Evolutionary conservation across 2,329 filamentous ascomycete genomes (phyloP).

Genomic region (Ilyonectria destructans): DNA sequence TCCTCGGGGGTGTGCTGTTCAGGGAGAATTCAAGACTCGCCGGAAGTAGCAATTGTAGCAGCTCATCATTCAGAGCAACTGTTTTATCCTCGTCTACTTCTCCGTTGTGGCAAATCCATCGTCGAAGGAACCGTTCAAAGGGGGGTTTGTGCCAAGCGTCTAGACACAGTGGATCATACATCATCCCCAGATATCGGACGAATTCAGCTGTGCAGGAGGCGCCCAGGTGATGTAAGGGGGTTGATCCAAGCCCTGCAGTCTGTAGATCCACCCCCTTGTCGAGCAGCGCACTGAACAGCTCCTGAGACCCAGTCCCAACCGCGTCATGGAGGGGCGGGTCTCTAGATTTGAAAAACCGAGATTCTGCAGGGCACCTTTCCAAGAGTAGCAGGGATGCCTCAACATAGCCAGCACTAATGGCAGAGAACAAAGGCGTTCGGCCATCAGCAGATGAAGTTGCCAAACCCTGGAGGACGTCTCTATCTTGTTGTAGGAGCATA

Average conservation of each 20-base stretch:
- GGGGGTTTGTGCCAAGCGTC: background rate
- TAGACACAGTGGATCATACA: background rate
- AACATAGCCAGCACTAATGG: background rate
- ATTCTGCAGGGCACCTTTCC: background rate
- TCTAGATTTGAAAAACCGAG: background rate
- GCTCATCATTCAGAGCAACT: background rate
- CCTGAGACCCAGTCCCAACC: background rate
- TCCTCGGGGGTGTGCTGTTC: too few species aligned
- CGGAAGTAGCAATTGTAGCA: background rate
- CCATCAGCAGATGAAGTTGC: background rate
- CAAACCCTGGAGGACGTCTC: background rate
- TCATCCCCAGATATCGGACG: background rate
- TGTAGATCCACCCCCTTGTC: background rate
- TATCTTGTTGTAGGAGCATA: background rate
- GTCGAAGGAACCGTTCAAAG: background rate
- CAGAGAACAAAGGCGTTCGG: background rate
- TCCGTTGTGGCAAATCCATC: background rate
- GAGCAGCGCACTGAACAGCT: slow-evolving; percentile 4
- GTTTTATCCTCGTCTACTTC: background rate
- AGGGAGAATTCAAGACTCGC: too few species aligned
- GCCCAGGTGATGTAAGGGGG: slow-evolving; percentile 4
- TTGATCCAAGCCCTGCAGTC: background rate
- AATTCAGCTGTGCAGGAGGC: background rate
- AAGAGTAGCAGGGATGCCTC: slow-evolving; percentile 1
- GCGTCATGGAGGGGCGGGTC: background rate